These are phyloP conservation scores for Beauveria scarabaeidicola DNA, from an alignment of 2,329 filamentous ascomycete genomes.

Conservation along the genomic window DNA sequence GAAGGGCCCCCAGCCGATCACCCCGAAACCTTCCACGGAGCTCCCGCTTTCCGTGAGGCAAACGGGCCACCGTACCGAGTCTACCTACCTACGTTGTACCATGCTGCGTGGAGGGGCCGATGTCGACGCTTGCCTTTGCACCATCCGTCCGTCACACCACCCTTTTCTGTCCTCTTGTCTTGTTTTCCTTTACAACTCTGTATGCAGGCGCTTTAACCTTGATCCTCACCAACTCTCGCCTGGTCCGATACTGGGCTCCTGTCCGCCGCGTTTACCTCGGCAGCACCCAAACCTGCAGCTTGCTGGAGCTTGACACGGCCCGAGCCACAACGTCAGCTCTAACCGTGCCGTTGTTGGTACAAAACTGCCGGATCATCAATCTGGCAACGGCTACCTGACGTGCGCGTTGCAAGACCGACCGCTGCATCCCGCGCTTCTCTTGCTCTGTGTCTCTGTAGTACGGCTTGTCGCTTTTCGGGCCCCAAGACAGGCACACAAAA, in stretches of 20 bases:
- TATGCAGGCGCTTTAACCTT: not conserved
- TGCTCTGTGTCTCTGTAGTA: not conserved
- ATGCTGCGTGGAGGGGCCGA: constrained; percentile 5
- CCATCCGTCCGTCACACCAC: constrained; percentile 1
- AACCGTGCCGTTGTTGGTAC: not conserved
- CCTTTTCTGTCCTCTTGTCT: not conserved
- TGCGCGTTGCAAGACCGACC: not conserved
- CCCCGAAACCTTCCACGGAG: constrained; percentile 11
- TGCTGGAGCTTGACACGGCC: not conserved
- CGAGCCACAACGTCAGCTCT: not conserved
- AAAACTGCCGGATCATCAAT: not conserved
- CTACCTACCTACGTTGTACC: constrained; percentile 1
- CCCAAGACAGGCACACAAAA: not conserved
- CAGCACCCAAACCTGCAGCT: not conserved
- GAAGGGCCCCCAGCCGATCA: constrained; percentile 12
- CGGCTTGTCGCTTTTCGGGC: not conserved
- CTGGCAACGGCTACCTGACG: not conserved
- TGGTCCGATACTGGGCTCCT: not conserved
- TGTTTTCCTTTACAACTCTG: not conserved
- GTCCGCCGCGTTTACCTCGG: not conserved
- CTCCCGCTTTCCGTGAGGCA: constrained; percentile 11
- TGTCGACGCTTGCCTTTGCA: constrained; percentile 8
- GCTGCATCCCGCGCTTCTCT: not conserved
- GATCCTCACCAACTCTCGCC: not conserved
- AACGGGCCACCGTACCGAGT: constrained; percentile 10